phyloP scores from a whole-genome alignment of 2,329 filamentous ascomycete genomes.

The Cadophora sp. region DNA sequence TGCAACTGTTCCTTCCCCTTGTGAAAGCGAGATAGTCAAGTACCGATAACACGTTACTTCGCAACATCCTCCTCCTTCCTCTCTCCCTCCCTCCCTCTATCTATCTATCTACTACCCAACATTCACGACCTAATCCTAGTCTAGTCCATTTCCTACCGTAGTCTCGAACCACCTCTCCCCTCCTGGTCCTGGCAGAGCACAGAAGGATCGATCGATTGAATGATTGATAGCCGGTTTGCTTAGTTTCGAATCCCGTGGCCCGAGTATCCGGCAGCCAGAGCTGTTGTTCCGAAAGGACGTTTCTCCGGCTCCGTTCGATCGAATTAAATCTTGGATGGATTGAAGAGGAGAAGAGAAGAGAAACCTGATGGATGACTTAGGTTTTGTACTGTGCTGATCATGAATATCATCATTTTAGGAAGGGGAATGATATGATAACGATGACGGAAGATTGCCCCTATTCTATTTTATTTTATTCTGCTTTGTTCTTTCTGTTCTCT shows the following conservation, averaged over 20 bases:
- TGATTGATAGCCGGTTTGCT: not conserved
- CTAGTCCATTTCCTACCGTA: not conserved
- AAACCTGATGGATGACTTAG: conserved; percentile 1
- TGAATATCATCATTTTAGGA: conserved; percentile 3
- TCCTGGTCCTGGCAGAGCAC: not conserved
- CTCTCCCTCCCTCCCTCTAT: no score
- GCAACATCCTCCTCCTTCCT: no score
- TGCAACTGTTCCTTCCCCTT: no score
- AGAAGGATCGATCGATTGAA: not conserved
- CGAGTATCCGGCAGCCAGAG: not conserved
- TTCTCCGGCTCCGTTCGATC: no score
- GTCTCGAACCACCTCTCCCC: not conserved
- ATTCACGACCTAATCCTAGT: no score
- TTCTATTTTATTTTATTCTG: no score
- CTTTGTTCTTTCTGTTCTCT: not conserved
- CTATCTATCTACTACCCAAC: no score
- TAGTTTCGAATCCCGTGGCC: not conserved
- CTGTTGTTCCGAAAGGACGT: not conserved
- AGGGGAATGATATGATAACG: not conserved
- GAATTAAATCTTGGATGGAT: no score
- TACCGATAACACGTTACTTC: no score
- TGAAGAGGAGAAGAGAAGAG: not conserved
- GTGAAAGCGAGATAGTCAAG: no score
- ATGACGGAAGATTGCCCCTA: not conserved
- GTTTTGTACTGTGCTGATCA: not conserved